Evolutionary conservation across 192 early-diverging fungal species (phyloP).

Genomic region (Obelidium mucronatum): DNA sequence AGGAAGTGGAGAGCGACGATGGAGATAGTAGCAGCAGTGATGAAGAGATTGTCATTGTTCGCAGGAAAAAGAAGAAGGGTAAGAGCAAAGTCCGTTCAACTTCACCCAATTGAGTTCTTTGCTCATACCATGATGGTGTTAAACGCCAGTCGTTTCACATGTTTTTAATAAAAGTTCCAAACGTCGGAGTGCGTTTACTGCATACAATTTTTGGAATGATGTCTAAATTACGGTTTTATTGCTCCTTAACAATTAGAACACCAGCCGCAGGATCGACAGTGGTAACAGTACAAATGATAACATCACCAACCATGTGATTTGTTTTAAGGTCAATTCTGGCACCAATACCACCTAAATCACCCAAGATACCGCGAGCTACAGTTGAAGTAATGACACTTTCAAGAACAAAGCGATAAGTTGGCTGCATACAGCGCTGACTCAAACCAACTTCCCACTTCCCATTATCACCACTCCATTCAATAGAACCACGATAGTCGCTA

Average conservation of each 20-base stretch:
- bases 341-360: constrained; percentile 32
- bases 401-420: constrained; percentile 22
- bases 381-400: no score
- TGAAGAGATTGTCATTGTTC: constrained; percentile 18
- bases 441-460: constrained; percentile 5
- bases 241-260: constrained; percentile 23
- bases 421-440: constrained; percentile 2
- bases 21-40: constrained; percentile 8
- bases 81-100: not conserved
- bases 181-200: not conserved
- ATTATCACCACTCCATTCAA: not conserved
- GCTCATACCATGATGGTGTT: not conserved
- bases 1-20: not conserved
- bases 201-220: not conserved
- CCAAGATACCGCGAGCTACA: constrained; percentile 24
- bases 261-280: constrained; percentile 35
- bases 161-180: not conserved
- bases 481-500: constrained; percentile 1
- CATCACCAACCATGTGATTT: not conserved
- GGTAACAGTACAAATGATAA: constrained; percentile 33
- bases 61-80: constrained; percentile 16
- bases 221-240: not conserved
- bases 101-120: not conserved
- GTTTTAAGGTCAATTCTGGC: constrained; percentile 19
- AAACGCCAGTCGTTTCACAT: not conserved